phyloP scores from a whole-genome alignment of 1,139 yeast genomes.

The Yamadazyma mexicana region DNA sequence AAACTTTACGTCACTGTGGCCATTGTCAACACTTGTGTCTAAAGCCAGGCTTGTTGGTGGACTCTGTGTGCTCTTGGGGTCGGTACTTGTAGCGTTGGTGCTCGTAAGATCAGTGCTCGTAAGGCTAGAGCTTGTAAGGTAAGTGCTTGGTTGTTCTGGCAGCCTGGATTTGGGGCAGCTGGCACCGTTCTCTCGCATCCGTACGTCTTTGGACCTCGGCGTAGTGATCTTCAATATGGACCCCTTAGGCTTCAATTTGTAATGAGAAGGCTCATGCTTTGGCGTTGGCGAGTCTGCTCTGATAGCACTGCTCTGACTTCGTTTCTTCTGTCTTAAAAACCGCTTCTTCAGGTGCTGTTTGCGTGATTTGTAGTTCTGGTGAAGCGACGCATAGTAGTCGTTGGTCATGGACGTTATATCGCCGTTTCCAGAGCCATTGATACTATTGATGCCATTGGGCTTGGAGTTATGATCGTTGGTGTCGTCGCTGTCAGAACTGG shows the following conservation, averaged over 20 bases:
- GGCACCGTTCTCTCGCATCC: neutral
- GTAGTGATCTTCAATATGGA: slow-evolving; percentile 34
- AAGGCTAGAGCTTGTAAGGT: no score
- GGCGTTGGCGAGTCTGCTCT: slow-evolving; percentile 38
- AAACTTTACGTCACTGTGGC: no score
- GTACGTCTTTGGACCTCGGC: neutral
- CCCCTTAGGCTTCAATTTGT: slow-evolving; percentile 40
- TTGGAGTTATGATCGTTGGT: slow-evolving; percentile 14
- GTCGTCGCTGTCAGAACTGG: neutral
- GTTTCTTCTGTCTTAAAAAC: slow-evolving; percentile 2
- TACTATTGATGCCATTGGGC: neutral
- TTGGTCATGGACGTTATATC: slow-evolving; percentile 13
- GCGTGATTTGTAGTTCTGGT: slow-evolving; percentile 15
- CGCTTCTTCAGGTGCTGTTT: slow-evolving; percentile 12
- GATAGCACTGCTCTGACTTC: neutral
- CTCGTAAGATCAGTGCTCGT: no score
- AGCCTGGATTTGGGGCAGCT: no score
- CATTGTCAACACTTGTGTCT: no score
- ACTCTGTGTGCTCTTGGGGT: no score
- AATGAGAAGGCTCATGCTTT: slow-evolving; percentile 47
- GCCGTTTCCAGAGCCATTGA: neutral
- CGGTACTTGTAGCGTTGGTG: no score
- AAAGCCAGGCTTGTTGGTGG: no score
- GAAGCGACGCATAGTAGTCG: slow-evolving; percentile 14
- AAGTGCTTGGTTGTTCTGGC: no score